These are phyloP conservation scores for Gamsiella multidivaricata DNA, from an alignment of 192 early-diverging fungal species.

Conservation along the genomic window DNA sequence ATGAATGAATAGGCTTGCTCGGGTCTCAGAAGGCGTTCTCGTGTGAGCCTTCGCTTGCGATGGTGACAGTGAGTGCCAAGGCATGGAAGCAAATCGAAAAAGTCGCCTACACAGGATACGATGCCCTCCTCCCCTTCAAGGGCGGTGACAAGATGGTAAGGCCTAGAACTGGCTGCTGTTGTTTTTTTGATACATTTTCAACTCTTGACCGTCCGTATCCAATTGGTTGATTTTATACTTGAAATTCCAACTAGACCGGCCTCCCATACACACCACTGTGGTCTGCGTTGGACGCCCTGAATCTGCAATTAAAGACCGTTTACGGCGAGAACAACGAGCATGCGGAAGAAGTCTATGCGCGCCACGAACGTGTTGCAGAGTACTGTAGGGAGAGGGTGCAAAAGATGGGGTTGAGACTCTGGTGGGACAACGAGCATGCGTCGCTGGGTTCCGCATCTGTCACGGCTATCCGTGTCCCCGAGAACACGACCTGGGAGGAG, in stretches of 20 bases:
- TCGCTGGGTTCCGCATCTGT: slow-evolving; percentile 37
- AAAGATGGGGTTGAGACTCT: slow-evolving; percentile 44
- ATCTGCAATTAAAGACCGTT: slow-evolving; percentile 26
- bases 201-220: not conserved
- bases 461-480: slow-evolving; percentile 41
- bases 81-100: slow-evolving; percentile 52
- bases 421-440: slow-evolving; percentile 24
- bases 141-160: slow-evolving; percentile 20
- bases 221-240: too few relatives aligned
- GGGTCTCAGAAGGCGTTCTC: slow-evolving; percentile 51
- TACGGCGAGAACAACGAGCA: slow-evolving; percentile 21
- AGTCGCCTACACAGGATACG: slow-evolving; percentile 45
- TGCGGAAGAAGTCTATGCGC: slow-evolving; percentile 12
- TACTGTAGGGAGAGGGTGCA: slow-evolving; percentile 34
- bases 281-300: slow-evolving; percentile 46
- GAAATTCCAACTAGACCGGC: not conserved
- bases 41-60: slow-evolving; percentile 34
- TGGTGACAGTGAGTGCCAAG: slow-evolving; percentile 36
- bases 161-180: not conserved
- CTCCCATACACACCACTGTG: slow-evolving; percentile 49
- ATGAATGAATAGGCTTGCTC: slow-evolving; percentile 32
- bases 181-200: slow-evolving; percentile 9
- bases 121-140: slow-evolving; percentile 41
- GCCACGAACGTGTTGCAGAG: slow-evolving; percentile 28
- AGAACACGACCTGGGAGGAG: slow-evolving; percentile 42